Base-by-base conservation (phyloP, 73 alveolate species). In the Stentor roeselii region DNA sequence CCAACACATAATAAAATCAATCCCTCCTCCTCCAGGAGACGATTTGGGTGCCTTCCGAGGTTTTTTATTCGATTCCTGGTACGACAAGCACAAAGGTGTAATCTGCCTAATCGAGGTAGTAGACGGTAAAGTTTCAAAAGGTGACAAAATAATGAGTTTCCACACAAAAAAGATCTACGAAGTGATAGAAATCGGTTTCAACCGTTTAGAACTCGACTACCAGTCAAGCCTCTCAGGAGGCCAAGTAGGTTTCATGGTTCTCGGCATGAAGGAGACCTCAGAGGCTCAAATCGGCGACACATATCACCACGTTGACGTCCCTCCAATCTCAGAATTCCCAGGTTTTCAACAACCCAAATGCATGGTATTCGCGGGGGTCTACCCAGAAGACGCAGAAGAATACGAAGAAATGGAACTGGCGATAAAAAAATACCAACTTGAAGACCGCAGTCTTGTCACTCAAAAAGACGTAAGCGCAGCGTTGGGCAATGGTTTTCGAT, bases 281-380 rank as follows among this genome's bases (percentile, higher is more conserved):
- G 99, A 95, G 41, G 97, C 98, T 1, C 91, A 88, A 76, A 84
- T 95, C 41, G 98, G 99, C 36, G 98, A 95, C 86, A 95, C 98
- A 36, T 91, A n/a, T 75, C 35, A 31, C 31, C 6, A 3, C n/a
- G 76, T 75, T 60, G 31, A 34, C 32, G 75, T 11, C 3, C 30
- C 27, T 2, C 60, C 14, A 36, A 87, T 93, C 3, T 88, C 74
- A 59, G 93, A 96, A 4, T 95, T 93, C 50, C 93, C 98, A 11
- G 99, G 99, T 30, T 95, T 96, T 87, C 86, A 91, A 75, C 89
- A 86, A 32, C 95, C 98, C 3, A 89, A 90, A 75, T 90, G 95
- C 21, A 93, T 95, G 97, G 99, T 96, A 59, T 96, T 83, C 78
- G 95, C 98, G 60, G 99, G 99, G 31, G 77, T 96, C 75, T 96